phyloP scores from a whole-genome alignment of 208 protist species.

The Naegleria fowleri region DNA sequence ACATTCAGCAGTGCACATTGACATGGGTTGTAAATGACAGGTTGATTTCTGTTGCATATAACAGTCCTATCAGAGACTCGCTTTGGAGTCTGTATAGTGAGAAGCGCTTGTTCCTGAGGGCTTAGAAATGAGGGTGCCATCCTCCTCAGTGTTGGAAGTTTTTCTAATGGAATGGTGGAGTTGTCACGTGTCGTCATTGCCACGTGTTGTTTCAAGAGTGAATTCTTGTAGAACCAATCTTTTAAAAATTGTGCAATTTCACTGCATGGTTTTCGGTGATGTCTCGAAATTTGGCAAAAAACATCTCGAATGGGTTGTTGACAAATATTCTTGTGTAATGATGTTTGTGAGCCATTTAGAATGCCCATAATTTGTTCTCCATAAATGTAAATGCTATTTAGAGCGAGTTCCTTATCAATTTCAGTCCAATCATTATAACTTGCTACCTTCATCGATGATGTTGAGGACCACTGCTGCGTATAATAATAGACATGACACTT shows the following conservation, averaged over 20 bases:
- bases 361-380: background rate
- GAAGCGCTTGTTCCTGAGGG: background rate
- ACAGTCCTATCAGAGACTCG: background rate
- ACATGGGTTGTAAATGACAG: background rate
- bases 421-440: background rate
- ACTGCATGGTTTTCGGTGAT: background rate
- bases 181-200: too few relatives aligned
- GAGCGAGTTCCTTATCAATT: background rate
- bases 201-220: too few relatives aligned
- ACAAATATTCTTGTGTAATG: too few relatives aligned
- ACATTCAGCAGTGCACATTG: background rate
- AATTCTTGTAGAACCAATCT: background rate
- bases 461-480: too few relatives aligned
- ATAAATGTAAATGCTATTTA: background rate
- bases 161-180: background rate
- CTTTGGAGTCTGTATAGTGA: background rate
- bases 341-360: background rate
- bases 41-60: background rate
- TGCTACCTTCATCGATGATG: background rate
- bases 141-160: background rate
- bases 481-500: too few relatives aligned
- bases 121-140: background rate
- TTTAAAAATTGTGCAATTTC: background rate
- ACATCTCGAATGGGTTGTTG: background rate
- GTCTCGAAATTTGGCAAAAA: background rate